Conservation (phyloP, 441 rosid species). For the Iberis amara region DNA sequence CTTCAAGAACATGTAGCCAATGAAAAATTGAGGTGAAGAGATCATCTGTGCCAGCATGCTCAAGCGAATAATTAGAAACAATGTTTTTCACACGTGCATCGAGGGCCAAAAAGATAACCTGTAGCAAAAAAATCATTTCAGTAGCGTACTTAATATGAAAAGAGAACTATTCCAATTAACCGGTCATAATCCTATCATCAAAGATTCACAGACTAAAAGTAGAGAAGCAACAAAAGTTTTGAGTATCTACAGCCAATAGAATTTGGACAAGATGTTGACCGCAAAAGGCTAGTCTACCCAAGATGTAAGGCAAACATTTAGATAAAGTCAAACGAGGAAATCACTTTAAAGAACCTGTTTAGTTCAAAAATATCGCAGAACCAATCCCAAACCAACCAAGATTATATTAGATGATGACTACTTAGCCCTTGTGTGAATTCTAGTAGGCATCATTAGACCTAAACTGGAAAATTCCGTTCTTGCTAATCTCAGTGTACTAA, state of each 20-base stretch:
- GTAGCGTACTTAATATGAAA: background rate
- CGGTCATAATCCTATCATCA: too few relatives aligned
- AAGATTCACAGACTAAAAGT: background rate
- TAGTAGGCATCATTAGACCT: background rate
- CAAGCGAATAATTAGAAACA: slow-evolving; percentile 83
- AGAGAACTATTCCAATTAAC: too few relatives aligned
- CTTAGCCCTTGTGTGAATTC: background rate
- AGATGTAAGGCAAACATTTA: background rate
- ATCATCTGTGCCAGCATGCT: slow-evolving; percentile 78
- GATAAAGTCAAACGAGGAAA: background rate
- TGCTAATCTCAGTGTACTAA: slow-evolving; percentile 4
- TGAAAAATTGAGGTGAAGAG: slow-evolving; percentile 73
- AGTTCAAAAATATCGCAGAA: too few relatives aligned
- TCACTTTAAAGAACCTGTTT: too few relatives aligned
- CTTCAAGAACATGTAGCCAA: slow-evolving; percentile 56
- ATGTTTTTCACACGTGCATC: slow-evolving; percentile 92
- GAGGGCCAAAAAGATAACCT: slow-evolving; percentile 92
- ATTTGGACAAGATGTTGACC: slow-evolving; percentile 2
- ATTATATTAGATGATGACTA: slow-evolving; percentile 1
- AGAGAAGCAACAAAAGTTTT: background rate
- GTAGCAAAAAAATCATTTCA: slow-evolving; percentile 29
- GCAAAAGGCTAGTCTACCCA: background rate
- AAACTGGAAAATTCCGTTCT: background rate
- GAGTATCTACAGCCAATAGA: background rate
- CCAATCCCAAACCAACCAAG: background rate